phyloP scores from a whole-genome alignment of 768 basidiomycete genomes.

The Lactarius tabidus region DNA sequence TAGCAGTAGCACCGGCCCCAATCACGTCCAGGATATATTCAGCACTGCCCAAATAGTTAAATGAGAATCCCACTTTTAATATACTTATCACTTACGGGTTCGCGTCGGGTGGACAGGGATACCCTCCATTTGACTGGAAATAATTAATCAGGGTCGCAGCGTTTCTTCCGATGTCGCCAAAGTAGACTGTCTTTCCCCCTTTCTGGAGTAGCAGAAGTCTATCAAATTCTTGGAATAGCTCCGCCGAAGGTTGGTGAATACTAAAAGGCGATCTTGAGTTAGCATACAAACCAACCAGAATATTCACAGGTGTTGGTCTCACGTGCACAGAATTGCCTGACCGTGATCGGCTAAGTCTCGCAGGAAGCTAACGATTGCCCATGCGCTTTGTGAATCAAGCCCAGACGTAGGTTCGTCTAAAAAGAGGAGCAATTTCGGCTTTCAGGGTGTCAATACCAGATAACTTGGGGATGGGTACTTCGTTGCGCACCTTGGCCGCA shows the following conservation, averaged over 20 bases:
- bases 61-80: not conserved
- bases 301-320: not conserved
- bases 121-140: conserved; percentile 69
- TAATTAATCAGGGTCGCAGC: conserved; percentile 67
- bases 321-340: conserved; percentile 83
- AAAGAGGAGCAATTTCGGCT: conserved; percentile 74
- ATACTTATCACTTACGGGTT: conserved; percentile 47
- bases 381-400: conserved; percentile 64
- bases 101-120: conserved; percentile 61
- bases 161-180: conserved; percentile 80
- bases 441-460: conserved; percentile 39
- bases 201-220: conserved; percentile 61
- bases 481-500: conserved; percentile 35
- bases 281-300: not conserved
- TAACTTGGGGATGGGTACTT: not conserved
- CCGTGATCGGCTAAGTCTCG: conserved; percentile 80
- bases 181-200: conserved; percentile 89
- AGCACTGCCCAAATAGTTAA: conserved; percentile 28
- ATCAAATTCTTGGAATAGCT: conserved; percentile 86
- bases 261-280: not conserved
- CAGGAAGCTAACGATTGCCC: conserved; percentile 78
- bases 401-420: conserved; percentile 55
- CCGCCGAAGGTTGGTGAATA: conserved; percentile 83
- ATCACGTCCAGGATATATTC: conserved; percentile 81
- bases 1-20: conserved; percentile 72